Evolutionary conservation across 2,329 filamentous ascomycete genomes (phyloP), one percentile per base, ranked within the genome.

Genomic region (Zopfia rhizophila): DNA sequence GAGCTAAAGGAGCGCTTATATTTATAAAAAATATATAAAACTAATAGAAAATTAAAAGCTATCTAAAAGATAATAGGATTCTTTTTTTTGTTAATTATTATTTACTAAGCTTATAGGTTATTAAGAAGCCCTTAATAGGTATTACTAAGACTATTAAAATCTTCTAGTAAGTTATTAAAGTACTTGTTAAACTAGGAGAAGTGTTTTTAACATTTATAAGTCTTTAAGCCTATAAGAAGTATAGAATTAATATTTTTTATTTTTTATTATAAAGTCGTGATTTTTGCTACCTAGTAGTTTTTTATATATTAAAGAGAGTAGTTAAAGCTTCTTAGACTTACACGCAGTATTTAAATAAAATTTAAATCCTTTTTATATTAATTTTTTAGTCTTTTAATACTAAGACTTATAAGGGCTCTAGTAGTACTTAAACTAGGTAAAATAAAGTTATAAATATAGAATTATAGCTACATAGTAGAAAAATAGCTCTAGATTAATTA

Each of bases 41-140:
- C 38, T 4, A 17, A 46, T 18, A 53, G 50, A 35, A 31, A 38
- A 28, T 53, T 16, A 7, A 43, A 23, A 12, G 50, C 45, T 7
- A 53, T 49, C 25, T 53, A 49, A 24, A 35, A 49, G 12, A 53
- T n/a, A 27, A 43, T 13, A 13, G 21, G 45, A 17, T 53, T 49
- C n/a, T 29, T 21, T 1, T 38, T 25, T 23, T 38, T 13, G 11
- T 32, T 23, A 4, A 45, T 17, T 37, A 45, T 14, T 12, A 47
- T 29, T 32, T 19, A 53, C 40, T 22, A 53, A 25, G 18, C n/a
- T 35, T 24, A 42, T 2, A 33, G 36, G 16, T 45, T 11, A 21
- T 42, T 12, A 21, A 40, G 18, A 7, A 45, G 22, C 25, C 16
- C 14, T 4, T 22, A n/a, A 30, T 36, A 6, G 10, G 37, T 14